phyloP scores from a whole-genome alignment of 805 yeast genomes.

The Diddensiella caesifluorescens region DNA sequence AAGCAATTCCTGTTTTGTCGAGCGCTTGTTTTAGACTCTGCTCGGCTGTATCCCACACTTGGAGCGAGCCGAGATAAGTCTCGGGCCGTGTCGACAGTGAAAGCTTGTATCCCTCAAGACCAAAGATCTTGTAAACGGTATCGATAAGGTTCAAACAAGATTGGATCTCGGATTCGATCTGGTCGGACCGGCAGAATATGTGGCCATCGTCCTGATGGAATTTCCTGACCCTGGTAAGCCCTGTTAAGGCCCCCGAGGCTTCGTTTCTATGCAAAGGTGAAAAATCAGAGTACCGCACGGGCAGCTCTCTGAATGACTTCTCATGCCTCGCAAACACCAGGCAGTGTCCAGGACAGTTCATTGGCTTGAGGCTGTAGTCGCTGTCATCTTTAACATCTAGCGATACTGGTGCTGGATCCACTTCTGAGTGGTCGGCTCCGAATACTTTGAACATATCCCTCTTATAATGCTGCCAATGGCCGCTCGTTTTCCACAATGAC shows the following conservation, averaged over 20 bases:
- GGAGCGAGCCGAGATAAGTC: constrained; percentile 68
- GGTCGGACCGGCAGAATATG: constrained; percentile 78
- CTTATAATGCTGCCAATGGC: constrained; percentile 93
- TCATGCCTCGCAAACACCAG: constrained; percentile 68
- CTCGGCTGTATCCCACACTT: constrained; percentile 85
- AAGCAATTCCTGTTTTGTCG: constrained; percentile 47
- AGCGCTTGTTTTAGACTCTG: constrained; percentile 54
- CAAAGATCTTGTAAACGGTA: constrained; percentile 66
- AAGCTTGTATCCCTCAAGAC: constrained; percentile 52
- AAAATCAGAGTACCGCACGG: constrained; percentile 81
- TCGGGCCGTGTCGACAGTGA: constrained; percentile 81
- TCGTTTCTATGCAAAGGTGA: constrained; percentile 92
- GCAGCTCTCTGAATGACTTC: constrained; percentile 80
- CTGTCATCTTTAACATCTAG: constrained; percentile 35
- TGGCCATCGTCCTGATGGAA: constrained; percentile 99
- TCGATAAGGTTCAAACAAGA: constrained; percentile 69
- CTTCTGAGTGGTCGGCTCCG: constrained; percentile 40
- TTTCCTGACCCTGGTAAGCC: constrained; percentile 85
- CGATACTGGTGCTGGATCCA: constrained; percentile 12
- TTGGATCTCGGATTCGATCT: constrained; percentile 67
- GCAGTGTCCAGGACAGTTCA: constrained; percentile 73
- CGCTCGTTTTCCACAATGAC: constrained; percentile 81
- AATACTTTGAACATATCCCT: constrained; percentile 91
- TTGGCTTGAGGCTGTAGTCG: constrained; percentile 80
- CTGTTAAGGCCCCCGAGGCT: constrained; percentile 88